phyloP scores from a whole-genome alignment of 805 yeast genomes.

The Kurtzmaniella fragi region DNA sequence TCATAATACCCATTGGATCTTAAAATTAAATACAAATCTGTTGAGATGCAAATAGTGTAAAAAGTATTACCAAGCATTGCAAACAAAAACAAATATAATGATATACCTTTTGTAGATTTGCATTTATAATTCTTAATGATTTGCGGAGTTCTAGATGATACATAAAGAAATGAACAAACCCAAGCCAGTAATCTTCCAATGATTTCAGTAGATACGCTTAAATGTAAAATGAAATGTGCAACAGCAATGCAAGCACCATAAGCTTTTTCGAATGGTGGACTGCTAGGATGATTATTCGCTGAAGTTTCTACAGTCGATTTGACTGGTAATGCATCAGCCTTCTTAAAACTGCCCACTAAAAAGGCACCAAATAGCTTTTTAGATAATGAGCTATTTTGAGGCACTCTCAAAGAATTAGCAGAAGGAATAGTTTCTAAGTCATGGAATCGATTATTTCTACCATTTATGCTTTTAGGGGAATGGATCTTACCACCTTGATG shows the following conservation, averaged over 20 bases:
- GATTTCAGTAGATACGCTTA: constrained; percentile 1
- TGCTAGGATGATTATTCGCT: too few relatives aligned
- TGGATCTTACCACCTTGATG: constrained; percentile 4
- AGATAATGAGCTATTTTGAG: constrained; percentile 6
- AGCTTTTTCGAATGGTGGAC: too few relatives aligned
- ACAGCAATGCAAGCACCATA: too few relatives aligned
- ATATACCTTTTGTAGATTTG: constrained; percentile 31
- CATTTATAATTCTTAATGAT: constrained; percentile 23
- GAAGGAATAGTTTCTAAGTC: background rate
- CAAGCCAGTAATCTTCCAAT: constrained; percentile 30
- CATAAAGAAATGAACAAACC: constrained; percentile 26
- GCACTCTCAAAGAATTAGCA: background rate
- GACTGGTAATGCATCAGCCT: constrained; percentile 8
- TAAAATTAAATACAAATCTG: constrained; percentile 23
- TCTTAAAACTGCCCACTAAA: constrained; percentile 10
- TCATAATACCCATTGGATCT: constrained; percentile 10
- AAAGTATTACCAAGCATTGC: constrained; percentile 33
- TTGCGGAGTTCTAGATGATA: constrained; percentile 32
- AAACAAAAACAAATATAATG: constrained; percentile 28
- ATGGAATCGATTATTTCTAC: constrained; percentile 18
- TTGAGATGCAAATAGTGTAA: constrained; percentile 28
- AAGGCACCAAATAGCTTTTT: constrained; percentile 11
- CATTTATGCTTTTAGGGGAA: constrained; percentile 1
- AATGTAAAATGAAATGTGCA: background rate
- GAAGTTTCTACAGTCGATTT: background rate